Evolutionary conservation across 2,329 filamentous ascomycete species (phyloP).

Genomic region (Ceratocystis cubensis): DNA sequence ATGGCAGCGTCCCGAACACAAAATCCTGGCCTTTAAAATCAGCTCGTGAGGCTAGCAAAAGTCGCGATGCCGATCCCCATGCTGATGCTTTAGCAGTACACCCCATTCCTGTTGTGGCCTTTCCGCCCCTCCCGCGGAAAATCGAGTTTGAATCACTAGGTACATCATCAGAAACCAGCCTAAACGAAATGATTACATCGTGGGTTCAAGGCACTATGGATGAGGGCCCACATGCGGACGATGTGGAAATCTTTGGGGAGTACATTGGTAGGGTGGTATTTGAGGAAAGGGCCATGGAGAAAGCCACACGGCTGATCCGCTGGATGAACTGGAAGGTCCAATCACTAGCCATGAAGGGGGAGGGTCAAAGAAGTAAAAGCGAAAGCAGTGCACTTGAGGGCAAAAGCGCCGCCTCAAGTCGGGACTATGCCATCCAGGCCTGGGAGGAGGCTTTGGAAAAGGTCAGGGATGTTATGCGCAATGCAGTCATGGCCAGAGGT

Average conservation of each 20-base stretch:
- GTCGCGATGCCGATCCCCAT: neutral
- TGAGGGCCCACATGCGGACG: slow-evolving; percentile 59
- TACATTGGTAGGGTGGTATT: slow-evolving; percentile 61
- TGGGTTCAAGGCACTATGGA: slow-evolving; percentile 66
- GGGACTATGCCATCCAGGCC: slow-evolving; percentile 18
- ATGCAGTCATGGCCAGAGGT: slow-evolving; percentile 43
- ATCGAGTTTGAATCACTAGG: slow-evolving; percentile 35
- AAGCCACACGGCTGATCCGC: slow-evolving; percentile 54
- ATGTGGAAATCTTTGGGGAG: slow-evolving; percentile 59
- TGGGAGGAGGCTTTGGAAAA: slow-evolving; percentile 37
- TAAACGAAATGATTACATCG: slow-evolving; percentile 59
- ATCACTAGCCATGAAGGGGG: neutral
- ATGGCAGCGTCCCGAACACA: neutral
- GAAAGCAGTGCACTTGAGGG: slow-evolving; percentile 30
- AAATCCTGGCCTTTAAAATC: neutral
- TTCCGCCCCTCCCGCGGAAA: slow-evolving; percentile 36
- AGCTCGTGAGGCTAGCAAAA: neutral
- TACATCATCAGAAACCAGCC: slow-evolving; percentile 39
- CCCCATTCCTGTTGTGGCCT: slow-evolving; percentile 29
- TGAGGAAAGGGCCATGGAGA: slow-evolving; percentile 67
- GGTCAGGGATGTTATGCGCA: slow-evolving; percentile 41
- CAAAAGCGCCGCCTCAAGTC: slow-evolving; percentile 24
- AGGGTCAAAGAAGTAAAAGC: neutral
- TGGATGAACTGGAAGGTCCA: slow-evolving; percentile 50
- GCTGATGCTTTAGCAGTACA: neutral